These are phyloP conservation scores for Vaucheria bursata DNA, from an alignment of 352 stramenopile genomes.

Conservation along the genomic window DNA sequence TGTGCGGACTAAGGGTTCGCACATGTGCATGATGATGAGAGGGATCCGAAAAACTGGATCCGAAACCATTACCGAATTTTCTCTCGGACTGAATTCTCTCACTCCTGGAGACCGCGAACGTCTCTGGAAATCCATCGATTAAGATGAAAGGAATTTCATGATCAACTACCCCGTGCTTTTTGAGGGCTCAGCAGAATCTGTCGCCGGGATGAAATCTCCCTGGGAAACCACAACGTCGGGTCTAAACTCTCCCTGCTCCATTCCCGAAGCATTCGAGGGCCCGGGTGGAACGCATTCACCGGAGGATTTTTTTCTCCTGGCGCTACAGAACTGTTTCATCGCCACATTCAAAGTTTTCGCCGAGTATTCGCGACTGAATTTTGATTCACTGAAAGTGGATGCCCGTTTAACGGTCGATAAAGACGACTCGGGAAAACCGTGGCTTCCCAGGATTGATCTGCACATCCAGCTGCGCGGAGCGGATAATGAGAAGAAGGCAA, in stretches of 20 bases:
- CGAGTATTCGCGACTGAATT: background rate
- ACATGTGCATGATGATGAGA: slow-evolving; percentile 5
- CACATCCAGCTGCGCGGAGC: background rate
- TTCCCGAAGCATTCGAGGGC: background rate
- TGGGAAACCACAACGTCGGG: background rate
- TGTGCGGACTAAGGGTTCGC: background rate
- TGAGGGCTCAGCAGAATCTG: background rate
- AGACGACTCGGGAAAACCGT: background rate
- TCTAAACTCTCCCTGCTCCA: background rate
- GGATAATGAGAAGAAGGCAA: background rate
- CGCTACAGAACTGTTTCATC: background rate
- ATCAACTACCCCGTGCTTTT: background rate
- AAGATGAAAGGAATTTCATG: no score
- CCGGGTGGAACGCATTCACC: background rate
- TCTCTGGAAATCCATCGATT: background rate
- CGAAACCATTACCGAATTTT: background rate
- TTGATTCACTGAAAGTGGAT: background rate
- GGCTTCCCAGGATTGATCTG: background rate
- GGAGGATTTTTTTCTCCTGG: slow-evolving; percentile 1
- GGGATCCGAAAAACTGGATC: background rate
- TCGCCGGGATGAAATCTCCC: background rate
- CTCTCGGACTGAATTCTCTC: background rate
- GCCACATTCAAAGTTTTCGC: background rate
- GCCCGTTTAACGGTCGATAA: background rate
- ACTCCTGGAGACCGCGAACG: background rate